Percentiles rank a stretch among this genome's conserved stretches.
Evolutionary conservation across 257 asterid species (phyloP).

Genomic region (Solanum ahanhuiri): DNA sequence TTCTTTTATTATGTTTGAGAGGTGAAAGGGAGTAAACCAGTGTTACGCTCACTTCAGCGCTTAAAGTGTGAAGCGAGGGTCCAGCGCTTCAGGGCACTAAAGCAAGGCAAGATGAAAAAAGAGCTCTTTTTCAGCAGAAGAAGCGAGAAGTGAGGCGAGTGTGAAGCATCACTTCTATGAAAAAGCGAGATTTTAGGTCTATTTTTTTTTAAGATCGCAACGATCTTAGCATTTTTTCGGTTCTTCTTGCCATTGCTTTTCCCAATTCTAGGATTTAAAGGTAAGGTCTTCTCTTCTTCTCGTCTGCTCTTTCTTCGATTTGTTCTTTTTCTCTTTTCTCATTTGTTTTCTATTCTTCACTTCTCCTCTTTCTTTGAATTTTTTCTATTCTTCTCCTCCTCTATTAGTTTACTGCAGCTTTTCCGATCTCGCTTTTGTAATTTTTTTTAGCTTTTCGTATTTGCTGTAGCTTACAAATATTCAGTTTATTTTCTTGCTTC

Average conservation of each 20-base stretch:
- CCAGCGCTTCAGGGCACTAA: neutral
- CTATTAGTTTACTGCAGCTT: neutral
- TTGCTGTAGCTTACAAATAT: neutral
- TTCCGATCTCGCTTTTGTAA: neutral
- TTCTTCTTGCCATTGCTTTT: neutral
- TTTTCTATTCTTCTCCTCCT: neutral
- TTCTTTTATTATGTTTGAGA: neutral
- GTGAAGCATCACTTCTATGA: no score
- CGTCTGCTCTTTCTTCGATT: neutral
- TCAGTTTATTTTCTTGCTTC: neutral
- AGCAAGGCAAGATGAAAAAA: neutral
- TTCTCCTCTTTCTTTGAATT: neutral
- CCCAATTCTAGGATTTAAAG: neutral
- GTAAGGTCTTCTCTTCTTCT: neutral
- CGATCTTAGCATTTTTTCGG: neutral
- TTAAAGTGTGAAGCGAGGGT: neutral
- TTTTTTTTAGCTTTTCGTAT: no score
- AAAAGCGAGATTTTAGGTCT: neutral
- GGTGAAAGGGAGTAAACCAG: neutral
- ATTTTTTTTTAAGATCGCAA: neutral
- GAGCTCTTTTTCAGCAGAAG: neutral
- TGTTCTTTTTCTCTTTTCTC: neutral
- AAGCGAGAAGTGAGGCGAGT: neutral
- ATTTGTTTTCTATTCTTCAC: neutral
- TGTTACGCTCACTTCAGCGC: neutral